Evolutionary conservation across 2,329 filamentous ascomycete species (phyloP), one percentile per base, ranked within the genome.

Genomic region (Pseudocercospora cruenta): DNA sequence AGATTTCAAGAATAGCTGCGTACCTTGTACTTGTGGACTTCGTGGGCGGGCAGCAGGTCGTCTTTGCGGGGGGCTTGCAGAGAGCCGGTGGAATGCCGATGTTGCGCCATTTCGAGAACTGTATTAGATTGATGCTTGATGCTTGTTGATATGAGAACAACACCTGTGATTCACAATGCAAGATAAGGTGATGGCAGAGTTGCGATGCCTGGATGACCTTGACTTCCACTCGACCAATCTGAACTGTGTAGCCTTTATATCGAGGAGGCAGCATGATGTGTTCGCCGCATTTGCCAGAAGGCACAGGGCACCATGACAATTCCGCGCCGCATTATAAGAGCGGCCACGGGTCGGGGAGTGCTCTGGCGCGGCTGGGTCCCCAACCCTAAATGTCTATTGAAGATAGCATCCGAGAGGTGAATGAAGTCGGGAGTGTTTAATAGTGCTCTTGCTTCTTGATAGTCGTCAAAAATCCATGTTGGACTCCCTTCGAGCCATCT

Each of bases 351-450:
- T 53, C 60, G 60, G 49, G 61, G 61, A 28, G 33, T 26, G 54
- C 22, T 36, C 26, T 51, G 63, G 63, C 63, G 43, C 64, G 64
- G 43, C 43, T 47, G 60, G 31, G 39, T 33, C 54, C 60, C 19
- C 31, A 55, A 66, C 60, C 60, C 58, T 58, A 62, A 49, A n/a
- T 51, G 14, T 31, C 21, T 43, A 5, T 43, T 8, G 39, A 43
- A 8, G 16, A 19, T 19, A 9, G 39, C 39, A 43, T 43, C 7
- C 39, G 16, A n/a, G 39, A 19, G 14, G 39, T 43, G n/a, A 43
- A 19, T 43, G 39, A 36, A 36, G 33, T 36, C 33, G 33, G 33
- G 33, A 43, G 39, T n/a, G n/a, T 43, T 43, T 19, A 9, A 19
- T 43, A 7, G 39, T 43, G 16, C 39, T n/a, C 2, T 3, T 36